These are phyloP conservation scores for Liquidambar formosana DNA, from an alignment of 164 flowering plant species.

Conservation along the genomic window DNA sequence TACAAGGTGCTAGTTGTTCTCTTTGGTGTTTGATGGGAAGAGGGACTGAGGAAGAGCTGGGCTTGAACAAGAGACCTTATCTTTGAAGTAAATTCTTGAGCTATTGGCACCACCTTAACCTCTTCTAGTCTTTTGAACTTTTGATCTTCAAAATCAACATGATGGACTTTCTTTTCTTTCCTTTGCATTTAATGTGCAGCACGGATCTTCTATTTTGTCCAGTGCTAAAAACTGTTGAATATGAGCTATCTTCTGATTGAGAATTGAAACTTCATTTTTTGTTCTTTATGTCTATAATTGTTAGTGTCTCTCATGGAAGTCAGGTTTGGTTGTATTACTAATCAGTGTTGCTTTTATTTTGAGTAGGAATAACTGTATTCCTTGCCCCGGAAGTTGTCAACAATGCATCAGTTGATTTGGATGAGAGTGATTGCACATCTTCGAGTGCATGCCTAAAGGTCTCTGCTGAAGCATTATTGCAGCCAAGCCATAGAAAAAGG, in stretches of 20 bases:
- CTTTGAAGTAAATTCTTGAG: neutral
- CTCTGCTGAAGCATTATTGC: conserved; percentile 22
- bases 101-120: neutral
- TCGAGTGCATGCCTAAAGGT: conserved; percentile 18
- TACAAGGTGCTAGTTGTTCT: too few species aligned
- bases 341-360: conserved; percentile 8
- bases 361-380: conserved; percentile 61
- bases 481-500: conserved; percentile 53
- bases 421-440: conserved; percentile 19
- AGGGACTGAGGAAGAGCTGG: neutral
- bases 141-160: neutral
- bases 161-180: neutral
- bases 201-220: too few species aligned
- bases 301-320: neutral
- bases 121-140: neutral
- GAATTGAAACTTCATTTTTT: neutral
- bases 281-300: neutral
- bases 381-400: conserved; percentile 55
- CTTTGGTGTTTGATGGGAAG: too few species aligned
- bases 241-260: neutral
- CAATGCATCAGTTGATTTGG: conserved; percentile 60
- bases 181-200: neutral
- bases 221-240: neutral
- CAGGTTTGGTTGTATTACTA: neutral
- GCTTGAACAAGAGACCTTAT: neutral